Base-by-base conservation (phyloP, 805 yeast species). In the Candida argentea region DNA sequence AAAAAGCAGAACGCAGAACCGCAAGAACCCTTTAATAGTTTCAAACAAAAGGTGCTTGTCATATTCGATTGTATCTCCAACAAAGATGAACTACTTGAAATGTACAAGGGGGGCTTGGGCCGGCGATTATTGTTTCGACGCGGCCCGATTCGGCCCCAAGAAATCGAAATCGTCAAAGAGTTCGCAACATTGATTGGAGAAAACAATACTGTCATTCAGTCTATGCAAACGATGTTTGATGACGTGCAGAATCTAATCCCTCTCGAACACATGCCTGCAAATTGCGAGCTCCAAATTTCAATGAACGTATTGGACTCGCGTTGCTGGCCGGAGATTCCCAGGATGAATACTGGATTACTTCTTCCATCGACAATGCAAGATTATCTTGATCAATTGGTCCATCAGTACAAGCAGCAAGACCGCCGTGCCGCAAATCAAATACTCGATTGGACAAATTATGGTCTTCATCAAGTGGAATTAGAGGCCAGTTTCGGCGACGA, bases 321-420 rank as follows among this genome's bases (percentile, higher is more conserved):
- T n/a, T 36, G 48, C 22, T 61, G 67, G 67, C 67, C 67, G 0
- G 61, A 52, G 16, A 43, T 55, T 5, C 65, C 63, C 4, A 43
- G 37, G 11, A 31, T 32, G 20, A 43, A 40, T 12, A 22, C 34
- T 3, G 42, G 34, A 4, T 29, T 57, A 7, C 30, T 28, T 3
- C 24, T 62, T 12, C 65, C 66, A 0, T 23, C 28, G 0, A 23
- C 31, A 2, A 39, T 60, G 12, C 21, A 31, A 6, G 22, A 18
- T 4, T 20, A 40, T 1, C 28, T 61, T 9, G 35, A 36, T 11
- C 34, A 35, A 6, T 57, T 57, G 26, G 35, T 42, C 5, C 33
- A 30, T 2, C 20, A 32, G 5, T 56, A 53, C 30, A 33, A 39
- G 13, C 27, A 23, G 5, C 28, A 34, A 12, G 44, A 44, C 16